Evolutionary conservation across 2,329 filamentous ascomycete genomes (phyloP), one percentile per base, ranked within the genome.

Genomic region (Simplicillium sp.): DNA sequence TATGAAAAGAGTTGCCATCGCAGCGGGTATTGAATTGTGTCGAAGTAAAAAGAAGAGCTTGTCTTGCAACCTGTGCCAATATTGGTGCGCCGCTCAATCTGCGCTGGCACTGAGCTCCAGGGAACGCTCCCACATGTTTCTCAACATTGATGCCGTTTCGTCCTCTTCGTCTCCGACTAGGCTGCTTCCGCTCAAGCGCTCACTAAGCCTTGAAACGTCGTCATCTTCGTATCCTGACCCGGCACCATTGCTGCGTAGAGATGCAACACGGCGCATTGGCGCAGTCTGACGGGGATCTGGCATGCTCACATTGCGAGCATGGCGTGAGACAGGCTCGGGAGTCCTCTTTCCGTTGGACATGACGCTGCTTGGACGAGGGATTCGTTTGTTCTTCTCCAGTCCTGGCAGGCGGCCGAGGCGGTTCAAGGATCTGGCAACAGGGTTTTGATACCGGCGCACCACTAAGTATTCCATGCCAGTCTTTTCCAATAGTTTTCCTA

Each of bases 391-490:
- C 53, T 68, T 73, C 39, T 76, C 66, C 25, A 64, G 56, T 7
- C 71, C 72, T 0, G 75, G 71, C 1, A 78, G 66, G 25, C 68
- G 54, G 29, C 53, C 53, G 6, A 68, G 53, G 3, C 65, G 60
- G 33, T 59, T 59, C 14, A 87, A 61, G 1, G 80, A 81, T 36
- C 81, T 72, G 4, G 73, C 76, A 14, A 87, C 69, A 0, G 83
- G 81, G 50, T 85, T 84, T 52, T 84, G 80, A 54, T 82, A 82
- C 35, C 83, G 70, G 40, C 82, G 73, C 29, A 87, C 80, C 8
- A 85, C 82, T n/a, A 80, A 69, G 55, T 86, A 87, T 54, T 87
- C 82, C 59, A 83, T 75, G 13, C 78, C 79, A 1, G 82, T 83
- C 36, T 79, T 72, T 55, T 86, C 82, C 40, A 86, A 71, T 37